Conservation (phyloP, 169 alveolate genomes). For the Amoebophrya sp. region DNA sequence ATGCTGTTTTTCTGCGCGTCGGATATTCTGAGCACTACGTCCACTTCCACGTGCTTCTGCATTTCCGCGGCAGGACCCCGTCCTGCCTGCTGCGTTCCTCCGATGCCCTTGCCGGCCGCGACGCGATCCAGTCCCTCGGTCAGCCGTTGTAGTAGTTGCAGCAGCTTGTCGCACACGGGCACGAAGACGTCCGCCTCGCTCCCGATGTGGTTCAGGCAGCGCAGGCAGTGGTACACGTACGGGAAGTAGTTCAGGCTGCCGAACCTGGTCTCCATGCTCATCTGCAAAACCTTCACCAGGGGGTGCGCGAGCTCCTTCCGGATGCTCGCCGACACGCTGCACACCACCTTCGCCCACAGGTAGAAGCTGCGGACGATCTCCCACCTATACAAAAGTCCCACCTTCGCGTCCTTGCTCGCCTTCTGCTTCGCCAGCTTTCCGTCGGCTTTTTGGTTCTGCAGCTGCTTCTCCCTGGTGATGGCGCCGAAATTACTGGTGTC, state of each 20-base stretch:
- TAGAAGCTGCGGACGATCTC: background rate
- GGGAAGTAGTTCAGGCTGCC: background rate
- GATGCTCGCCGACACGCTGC: background rate
- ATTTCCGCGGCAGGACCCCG: too few relatives aligned
- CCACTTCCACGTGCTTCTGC: background rate
- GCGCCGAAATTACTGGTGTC: background rate
- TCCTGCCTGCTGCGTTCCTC: too few relatives aligned
- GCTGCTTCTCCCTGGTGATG: background rate
- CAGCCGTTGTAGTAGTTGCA: background rate
- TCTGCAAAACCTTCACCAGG: background rate
- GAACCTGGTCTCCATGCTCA: background rate
- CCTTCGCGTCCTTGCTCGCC: background rate
- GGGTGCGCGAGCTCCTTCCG: background rate
- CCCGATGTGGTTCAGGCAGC: background rate
- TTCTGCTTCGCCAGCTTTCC: background rate
- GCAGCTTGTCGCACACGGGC: background rate
- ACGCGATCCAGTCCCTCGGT: background rate
- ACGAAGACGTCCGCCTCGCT: background rate
- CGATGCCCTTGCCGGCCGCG: too few relatives aligned
- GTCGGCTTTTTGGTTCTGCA: background rate
- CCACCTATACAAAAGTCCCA: background rate
- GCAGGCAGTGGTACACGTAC: background rate
- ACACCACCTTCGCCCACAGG: background rate
- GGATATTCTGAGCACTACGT: background rate
- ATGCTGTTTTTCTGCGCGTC: background rate